Evolutionary conservation across 2,329 filamentous ascomycete genomes (phyloP).

Genomic region (Penicillium hesseltinei): DNA sequence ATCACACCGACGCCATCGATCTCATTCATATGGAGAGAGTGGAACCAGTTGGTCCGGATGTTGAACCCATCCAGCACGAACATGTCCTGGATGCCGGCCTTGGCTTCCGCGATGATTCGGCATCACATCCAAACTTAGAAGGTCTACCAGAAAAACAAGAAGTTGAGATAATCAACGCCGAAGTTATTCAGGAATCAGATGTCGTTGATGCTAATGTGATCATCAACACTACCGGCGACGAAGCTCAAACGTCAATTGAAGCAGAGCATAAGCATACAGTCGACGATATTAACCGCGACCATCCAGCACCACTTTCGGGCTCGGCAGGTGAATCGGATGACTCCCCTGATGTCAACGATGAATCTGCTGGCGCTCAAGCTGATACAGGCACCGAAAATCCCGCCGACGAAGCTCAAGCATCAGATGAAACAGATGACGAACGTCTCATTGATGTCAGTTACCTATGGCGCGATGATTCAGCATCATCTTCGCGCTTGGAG

Average conservation of each 20-base stretch:
- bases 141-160: background rate
- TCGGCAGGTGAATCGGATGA: background rate
- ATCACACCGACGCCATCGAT: background rate
- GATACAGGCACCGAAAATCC: background rate
- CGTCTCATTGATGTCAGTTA: background rate
- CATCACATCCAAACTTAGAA: no score
- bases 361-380: background rate
- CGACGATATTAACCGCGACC: no score
- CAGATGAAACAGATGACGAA: background rate
- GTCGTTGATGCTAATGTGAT: background rate
- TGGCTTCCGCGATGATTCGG: background rate
- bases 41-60: background rate
- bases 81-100: background rate
- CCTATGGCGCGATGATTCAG: background rate
- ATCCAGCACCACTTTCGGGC: background rate
- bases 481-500: background rate
- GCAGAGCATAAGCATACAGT: background rate
- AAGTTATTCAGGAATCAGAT: background rate
- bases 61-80: background rate
- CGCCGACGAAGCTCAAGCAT: background rate
- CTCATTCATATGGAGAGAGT: no score
- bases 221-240: background rate
- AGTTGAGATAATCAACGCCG: background rate
- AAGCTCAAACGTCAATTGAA: background rate
- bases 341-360: no score